These are phyloP conservation scores for Pseudopyricularia cyperi DNA, from an alignment of 2,329 filamentous ascomycete species.

Conservation along the genomic window DNA sequence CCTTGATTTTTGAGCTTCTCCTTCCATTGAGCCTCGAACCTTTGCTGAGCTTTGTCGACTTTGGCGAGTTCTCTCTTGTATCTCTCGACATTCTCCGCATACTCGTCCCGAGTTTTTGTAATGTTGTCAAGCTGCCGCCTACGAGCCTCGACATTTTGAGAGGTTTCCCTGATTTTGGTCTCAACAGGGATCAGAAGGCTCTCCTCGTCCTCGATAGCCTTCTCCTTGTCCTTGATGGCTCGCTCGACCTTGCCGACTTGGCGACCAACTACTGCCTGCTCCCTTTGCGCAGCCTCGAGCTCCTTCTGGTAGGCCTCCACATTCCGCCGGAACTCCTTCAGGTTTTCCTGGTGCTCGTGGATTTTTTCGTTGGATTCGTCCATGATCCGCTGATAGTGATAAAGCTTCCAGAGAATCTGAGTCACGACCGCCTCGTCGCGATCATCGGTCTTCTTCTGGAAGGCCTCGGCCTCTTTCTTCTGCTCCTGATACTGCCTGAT, in stretches of 20 bases:
- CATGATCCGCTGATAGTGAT: constrained; percentile 86
- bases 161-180: constrained; percentile 77
- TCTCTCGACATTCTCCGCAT: constrained; percentile 55
- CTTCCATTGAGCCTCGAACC: constrained; percentile 80
- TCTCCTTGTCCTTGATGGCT: constrained; percentile 74
- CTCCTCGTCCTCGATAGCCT: constrained; percentile 73
- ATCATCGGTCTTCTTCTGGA: constrained; percentile 80
- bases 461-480: constrained; percentile 89
- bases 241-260: constrained; percentile 72
- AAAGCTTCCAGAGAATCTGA: constrained; percentile 93
- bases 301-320: constrained; percentile 72
- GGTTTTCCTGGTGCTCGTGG: constrained; percentile 82
- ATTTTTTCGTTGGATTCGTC: constrained; percentile 85
- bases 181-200: constrained; percentile 80
- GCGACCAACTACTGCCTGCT: constrained; percentile 65
- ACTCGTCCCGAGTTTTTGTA: constrained; percentile 61
- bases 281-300: constrained; percentile 69
- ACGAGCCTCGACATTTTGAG: constrained; percentile 54
- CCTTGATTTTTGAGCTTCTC: constrained; percentile 78
- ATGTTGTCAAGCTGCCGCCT: constrained; percentile 58
- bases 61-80: constrained; percentile 67
- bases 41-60: constrained; percentile 79
- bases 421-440: constrained; percentile 83
- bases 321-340: constrained; percentile 83
- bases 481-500: constrained; percentile 97